Evolutionary conservation across 2,329 filamentous ascomycete genomes (phyloP).

Genomic region (Diaporthe vexans): DNA sequence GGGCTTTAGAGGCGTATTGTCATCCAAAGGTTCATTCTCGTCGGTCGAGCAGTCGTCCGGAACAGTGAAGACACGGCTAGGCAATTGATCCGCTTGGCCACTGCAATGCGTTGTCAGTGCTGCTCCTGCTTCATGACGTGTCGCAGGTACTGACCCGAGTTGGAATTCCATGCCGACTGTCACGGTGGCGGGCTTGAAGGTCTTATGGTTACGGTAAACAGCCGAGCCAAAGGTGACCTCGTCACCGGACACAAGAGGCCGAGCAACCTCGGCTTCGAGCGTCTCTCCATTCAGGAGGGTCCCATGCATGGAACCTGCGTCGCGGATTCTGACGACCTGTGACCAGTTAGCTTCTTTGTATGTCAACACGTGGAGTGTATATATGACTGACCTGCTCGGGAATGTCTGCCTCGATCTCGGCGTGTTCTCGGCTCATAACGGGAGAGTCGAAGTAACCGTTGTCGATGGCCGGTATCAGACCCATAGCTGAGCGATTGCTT

Average conservation of each 20-base stretch:
- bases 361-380: constrained; percentile 5
- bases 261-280: constrained; percentile 43
- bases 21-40: constrained; percentile 40
- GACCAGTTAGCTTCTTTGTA: constrained; percentile 46
- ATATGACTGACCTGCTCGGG: constrained; percentile 57
- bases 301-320: constrained; percentile 66
- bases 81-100: constrained; percentile 24
- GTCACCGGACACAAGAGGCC: constrained; percentile 53
- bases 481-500: constrained; percentile 54
- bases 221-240: constrained; percentile 55
- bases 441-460: constrained; percentile 80
- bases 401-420: constrained; percentile 63
- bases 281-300: constrained; percentile 59
- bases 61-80: constrained; percentile 40
- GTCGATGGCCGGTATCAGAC: constrained; percentile 49
- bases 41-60: constrained; percentile 41
- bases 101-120: constrained; percentile 7
- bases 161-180: constrained; percentile 45
- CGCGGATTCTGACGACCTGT: constrained; percentile 61
- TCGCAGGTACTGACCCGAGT: constrained; percentile 42
- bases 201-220: constrained; percentile 53
- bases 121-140: neutral
- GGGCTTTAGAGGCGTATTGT: constrained; percentile 14
- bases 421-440: constrained; percentile 80
- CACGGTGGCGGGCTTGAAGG: constrained; percentile 49